phyloP scores from a whole-genome alignment of 441 rosid genomes.

The Eutrema salsugineum region DNA sequence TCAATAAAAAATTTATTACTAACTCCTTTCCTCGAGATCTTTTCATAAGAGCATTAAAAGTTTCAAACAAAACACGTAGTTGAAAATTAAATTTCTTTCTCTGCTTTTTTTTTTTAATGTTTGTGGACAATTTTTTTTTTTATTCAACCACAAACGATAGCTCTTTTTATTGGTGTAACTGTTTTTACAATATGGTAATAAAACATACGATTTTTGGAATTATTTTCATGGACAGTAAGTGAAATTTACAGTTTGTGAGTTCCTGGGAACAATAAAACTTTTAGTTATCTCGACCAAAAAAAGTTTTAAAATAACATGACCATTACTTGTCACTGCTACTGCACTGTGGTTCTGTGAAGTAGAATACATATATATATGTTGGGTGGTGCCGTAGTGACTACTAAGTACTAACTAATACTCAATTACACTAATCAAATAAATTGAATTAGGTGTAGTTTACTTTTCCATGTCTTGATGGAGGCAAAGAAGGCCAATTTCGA shows the following conservation, averaged over 20 bases:
- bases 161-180: background rate
- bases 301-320: background rate
- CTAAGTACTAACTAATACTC: background rate
- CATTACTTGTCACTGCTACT: constrained; percentile 9
- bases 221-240: background rate
- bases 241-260: background rate
- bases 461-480: constrained; percentile 5
- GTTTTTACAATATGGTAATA: background rate
- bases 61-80: background rate
- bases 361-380: background rate
- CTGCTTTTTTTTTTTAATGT: background rate
- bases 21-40: background rate
- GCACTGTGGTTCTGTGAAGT: background rate
- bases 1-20: constrained; percentile 5
- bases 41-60: background rate
- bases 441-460: background rate
- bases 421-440: background rate
- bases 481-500: background rate
- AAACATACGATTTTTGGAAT: constrained; percentile 1
- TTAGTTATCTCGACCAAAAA: background rate
- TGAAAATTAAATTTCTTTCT: background rate
- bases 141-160: background rate
- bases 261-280: background rate
- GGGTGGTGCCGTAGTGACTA: background rate
- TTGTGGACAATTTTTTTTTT: background rate